A percentile compares a stretch with the other conserved stretches of the same genome.
phyloP scores from a whole-genome alignment of 2,329 filamentous ascomycete species.

The Graphiopsis chlorocephala region DNA sequence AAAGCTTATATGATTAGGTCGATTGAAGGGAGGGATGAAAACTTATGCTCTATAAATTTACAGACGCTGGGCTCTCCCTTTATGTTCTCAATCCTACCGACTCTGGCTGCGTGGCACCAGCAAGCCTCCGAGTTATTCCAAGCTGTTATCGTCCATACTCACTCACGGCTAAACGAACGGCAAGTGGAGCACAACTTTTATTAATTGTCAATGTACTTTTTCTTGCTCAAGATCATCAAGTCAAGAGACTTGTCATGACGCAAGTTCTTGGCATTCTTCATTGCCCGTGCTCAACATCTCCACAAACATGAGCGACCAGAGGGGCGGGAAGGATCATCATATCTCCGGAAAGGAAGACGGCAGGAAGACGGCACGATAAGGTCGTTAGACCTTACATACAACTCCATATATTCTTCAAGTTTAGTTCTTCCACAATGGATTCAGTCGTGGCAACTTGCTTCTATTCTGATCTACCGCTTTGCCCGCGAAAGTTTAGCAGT shows the following conservation, averaged over 20 bases:
- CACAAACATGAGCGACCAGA: constrained; percentile 1
- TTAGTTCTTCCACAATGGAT: background rate
- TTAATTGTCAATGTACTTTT: background rate
- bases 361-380: background rate
- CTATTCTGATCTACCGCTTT: background rate
- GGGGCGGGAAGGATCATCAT: constrained; percentile 4
- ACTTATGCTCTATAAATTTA: background rate
- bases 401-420: background rate
- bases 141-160: background rate
- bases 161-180: background rate
- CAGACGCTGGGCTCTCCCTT: background rate
- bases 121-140: background rate
- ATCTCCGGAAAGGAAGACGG: background rate
- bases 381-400: background rate
- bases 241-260: background rate
- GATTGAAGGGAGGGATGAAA: background rate
- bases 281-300: background rate
- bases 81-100: background rate
- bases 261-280: background rate
- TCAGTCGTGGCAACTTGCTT: background rate
- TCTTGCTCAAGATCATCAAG: background rate
- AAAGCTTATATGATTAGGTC: constrained; percentile 20
- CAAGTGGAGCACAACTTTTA: background rate
- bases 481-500: background rate
- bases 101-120: background rate